Conservation (phyloP, 176 grass and related monocot genomes). For the Sorghum bicolor region Sorghum_bicolor_NCBIv3 NC_012870.2:71125501-71126000, state of each 20-base stretch:
- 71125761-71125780: neutral
- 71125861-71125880: conserved; percentile 31
- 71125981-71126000: conserved; percentile 43
- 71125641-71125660: neutral
- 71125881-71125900: conserved; percentile 38
- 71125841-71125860: conserved; percentile 25
- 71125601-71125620: neutral
- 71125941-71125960: conserved; percentile 14
- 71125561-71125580: neutral
- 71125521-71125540: neutral
- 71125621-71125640: neutral
- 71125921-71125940: conserved; percentile 28
- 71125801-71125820: conserved; percentile 23
- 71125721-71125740: neutral
- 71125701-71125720: neutral
- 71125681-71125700: neutral
- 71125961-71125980: conserved; percentile 37
- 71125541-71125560: neutral
- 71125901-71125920: conserved; percentile 46
- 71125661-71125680: neutral
- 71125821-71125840: neutral
- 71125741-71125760: neutral
- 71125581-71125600: neutral
- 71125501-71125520: neutral
- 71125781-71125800: neutral